A percentile compares a stretch with the other conserved stretches of the same genome.
These are phyloP conservation scores for Aspergillus luchuensis DNA, from an alignment of 2,329 filamentous ascomycete species.

Conservation along the genomic window DNA sequence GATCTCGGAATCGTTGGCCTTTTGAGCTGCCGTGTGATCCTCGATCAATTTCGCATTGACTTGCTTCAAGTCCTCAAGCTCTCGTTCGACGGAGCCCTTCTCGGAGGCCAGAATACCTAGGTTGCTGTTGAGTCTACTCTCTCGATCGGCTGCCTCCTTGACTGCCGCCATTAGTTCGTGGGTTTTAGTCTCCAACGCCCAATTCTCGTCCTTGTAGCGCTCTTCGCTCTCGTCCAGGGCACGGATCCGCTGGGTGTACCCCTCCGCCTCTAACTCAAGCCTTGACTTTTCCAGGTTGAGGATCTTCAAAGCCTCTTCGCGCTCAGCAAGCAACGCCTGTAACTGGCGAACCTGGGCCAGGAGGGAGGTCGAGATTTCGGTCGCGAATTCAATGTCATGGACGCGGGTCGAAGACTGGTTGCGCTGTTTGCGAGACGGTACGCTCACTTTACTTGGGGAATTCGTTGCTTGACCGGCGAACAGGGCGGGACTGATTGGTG, in stretches of 20 bases:
- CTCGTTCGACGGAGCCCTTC: constrained; percentile 76
- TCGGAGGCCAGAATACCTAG: constrained; percentile 71
- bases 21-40: constrained; percentile 74
- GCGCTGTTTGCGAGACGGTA: constrained; percentile 82
- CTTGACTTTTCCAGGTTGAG: constrained; percentile 73
- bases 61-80: constrained; percentile 87
- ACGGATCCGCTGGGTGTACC: constrained; percentile 76
- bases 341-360: constrained; percentile 92
- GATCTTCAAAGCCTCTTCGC: constrained; percentile 80
- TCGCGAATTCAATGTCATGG: constrained; percentile 97
- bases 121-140: constrained; percentile 75
- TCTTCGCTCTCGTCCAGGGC: constrained; percentile 90
- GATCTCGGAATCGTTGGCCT: constrained; percentile 86
- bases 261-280: constrained; percentile 80
- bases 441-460: constrained; percentile 85
- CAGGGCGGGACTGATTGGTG: constrained; percentile 71
- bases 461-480: constrained; percentile 82
- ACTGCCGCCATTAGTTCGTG: constrained; percentile 76
- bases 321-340: constrained; percentile 80
- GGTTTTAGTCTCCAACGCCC: constrained; percentile 90
- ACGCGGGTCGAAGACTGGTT: constrained; percentile 87
- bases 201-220: constrained; percentile 97
- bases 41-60: constrained; percentile 76
- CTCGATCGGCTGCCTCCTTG: constrained; percentile 76
- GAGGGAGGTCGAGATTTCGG: constrained; percentile 92